Conservation (phyloP, 768 basidiomycete genomes). For the Pisolithus orientalis region DNA sequence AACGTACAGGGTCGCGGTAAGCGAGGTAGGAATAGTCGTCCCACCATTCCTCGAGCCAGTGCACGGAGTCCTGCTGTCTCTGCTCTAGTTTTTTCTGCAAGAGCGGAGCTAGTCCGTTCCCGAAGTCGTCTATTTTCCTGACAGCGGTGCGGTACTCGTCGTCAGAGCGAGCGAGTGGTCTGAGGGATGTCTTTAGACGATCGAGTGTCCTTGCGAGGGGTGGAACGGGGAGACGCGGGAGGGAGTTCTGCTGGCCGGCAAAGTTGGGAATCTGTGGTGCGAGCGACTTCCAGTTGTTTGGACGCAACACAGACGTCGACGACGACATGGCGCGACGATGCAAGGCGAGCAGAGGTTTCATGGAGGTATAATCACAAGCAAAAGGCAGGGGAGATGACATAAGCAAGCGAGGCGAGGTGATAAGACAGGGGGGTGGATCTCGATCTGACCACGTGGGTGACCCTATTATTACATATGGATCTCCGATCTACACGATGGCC, state of each 20-base stretch:
- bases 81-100: slow-evolving; percentile 62
- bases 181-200: slow-evolving; percentile 63
- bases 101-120: slow-evolving; percentile 36
- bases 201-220: slow-evolving; percentile 57
- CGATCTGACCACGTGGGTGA: slow-evolving; percentile 28
- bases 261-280: slow-evolving; percentile 68
- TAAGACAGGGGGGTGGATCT: slow-evolving; percentile 11
- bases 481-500: slow-evolving; percentile 27
- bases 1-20: slow-evolving; percentile 76
- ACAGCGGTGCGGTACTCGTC: slow-evolving; percentile 50
- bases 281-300: slow-evolving; percentile 62
- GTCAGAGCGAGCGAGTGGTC: slow-evolving; percentile 63
- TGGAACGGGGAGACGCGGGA: slow-evolving; percentile 76
- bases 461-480: slow-evolving; percentile 23
- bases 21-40: slow-evolving; percentile 77
- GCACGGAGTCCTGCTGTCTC: slow-evolving; percentile 47
- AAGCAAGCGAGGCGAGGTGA: too few species aligned
- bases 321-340: not conserved
- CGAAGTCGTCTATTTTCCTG: slow-evolving; percentile 66
- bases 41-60: slow-evolving; percentile 97
- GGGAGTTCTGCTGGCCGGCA: slow-evolving; percentile 45
- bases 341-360: not conserved
- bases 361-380: too few species aligned
- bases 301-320: slow-evolving; percentile 26
- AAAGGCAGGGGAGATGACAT: too few species aligned